Evolutionary conservation across 352 stramenopile species (phyloP).

Genomic region (Globisporangium radiosum): DNA sequence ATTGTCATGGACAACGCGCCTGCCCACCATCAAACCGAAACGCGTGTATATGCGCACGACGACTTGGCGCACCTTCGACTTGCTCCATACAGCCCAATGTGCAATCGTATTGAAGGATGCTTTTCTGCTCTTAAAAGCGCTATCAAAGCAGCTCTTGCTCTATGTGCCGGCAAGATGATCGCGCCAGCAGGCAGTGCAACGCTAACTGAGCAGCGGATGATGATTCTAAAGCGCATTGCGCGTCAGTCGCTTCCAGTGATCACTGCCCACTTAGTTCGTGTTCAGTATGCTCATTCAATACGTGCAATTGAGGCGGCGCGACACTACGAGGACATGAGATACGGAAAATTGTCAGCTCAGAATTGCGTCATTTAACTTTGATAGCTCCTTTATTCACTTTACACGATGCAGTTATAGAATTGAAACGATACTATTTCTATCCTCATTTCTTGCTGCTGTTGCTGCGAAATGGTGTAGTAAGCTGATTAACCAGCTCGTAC

Average conservation of each 20-base stretch:
- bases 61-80: conserved; percentile 17
- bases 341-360: neutral
- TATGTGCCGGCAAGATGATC: neutral
- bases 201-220: neutral
- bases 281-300: neutral
- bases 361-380: neutral
- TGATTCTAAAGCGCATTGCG: neutral
- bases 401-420: neutral
- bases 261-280: neutral
- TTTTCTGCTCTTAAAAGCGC: conserved; percentile 10
- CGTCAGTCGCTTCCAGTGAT: neutral
- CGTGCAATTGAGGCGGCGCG: neutral
- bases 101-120: conserved; percentile 21
- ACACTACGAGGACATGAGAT: neutral
- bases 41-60: neutral
- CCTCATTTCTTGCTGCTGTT: too few relatives aligned
- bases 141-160: conserved; percentile 5
- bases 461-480: too few relatives aligned
- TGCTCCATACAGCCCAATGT: conserved; percentile 16
- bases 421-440: neutral
- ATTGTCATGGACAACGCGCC: conserved; percentile 19
- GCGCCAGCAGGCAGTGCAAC: neutral
- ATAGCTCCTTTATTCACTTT: neutral
- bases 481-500: too few relatives aligned
- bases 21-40: conserved; percentile 13